Evolutionary conservation across 2,329 filamentous ascomycete species (phyloP).

Genomic region (Alternaria postmessia): DNA sequence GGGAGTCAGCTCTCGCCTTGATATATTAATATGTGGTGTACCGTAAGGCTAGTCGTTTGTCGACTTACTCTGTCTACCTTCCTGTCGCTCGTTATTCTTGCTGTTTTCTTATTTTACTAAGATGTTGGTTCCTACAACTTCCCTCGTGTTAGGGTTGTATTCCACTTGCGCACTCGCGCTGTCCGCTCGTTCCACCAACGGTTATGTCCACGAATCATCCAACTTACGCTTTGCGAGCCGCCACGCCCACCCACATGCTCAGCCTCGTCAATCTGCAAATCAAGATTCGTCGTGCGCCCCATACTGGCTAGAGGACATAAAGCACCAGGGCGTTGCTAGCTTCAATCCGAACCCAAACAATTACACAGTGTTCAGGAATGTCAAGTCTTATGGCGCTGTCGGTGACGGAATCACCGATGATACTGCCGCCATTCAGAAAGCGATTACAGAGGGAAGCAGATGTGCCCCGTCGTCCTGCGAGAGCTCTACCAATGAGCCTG

Average conservation of each 20-base stretch:
- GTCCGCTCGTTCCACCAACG: conserved; percentile 3
- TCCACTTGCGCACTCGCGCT: conserved; percentile 8
- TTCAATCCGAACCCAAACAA: conserved; percentile 50
- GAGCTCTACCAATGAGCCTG: conserved; percentile 61
- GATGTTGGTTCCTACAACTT: conserved; percentile 7
- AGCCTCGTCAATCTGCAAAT: conserved; percentile 20
- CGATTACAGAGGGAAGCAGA: conserved; percentile 52
- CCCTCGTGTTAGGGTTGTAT: conserved; percentile 7
- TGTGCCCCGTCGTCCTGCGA: conserved; percentile 53
- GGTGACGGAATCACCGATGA: conserved; percentile 52
- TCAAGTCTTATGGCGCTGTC: conserved; percentile 53
- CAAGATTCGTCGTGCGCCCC: conserved; percentile 32
- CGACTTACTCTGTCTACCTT: background rate
- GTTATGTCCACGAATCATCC: conserved; percentile 17
- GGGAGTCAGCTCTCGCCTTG: background rate
- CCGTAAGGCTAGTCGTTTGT: background rate
- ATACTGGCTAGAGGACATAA: conserved; percentile 55
- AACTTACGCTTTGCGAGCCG: conserved; percentile 14
- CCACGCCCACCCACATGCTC: conserved; percentile 16
- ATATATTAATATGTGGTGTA: conserved; percentile 5
- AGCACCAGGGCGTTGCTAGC: conserved; percentile 51
- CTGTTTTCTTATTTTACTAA: background rate
- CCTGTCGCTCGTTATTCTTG: background rate
- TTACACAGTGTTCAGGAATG: conserved; percentile 54
- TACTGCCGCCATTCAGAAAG: conserved; percentile 62